These are phyloP conservation scores for Beta vulgaris DNA, from an alignment of 148 eudicot species.

Conservation along the genomic window DNA sequence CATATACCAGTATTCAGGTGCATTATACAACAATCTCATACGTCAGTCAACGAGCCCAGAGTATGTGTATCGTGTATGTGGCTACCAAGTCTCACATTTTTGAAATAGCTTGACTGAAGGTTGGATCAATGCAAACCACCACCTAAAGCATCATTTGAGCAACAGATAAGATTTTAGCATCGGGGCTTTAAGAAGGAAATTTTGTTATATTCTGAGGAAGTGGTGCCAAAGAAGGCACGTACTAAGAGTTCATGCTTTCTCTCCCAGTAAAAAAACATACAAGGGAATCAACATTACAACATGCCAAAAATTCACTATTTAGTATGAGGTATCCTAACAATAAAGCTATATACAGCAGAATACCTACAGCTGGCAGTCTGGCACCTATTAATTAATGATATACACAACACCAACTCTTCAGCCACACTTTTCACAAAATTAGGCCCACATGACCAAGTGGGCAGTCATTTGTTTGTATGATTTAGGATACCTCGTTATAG, in stretches of 20 bases:
- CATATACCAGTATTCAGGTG: neutral
- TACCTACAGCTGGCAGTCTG: neutral
- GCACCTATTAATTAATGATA: neutral
- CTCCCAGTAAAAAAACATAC: neutral
- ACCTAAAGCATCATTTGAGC: slow-evolving; percentile 53
- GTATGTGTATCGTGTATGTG: neutral
- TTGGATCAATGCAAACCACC: slow-evolving; percentile 80
- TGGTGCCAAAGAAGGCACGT: neutral
- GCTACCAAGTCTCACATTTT: slow-evolving; percentile 42
- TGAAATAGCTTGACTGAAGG: slow-evolving; percentile 47
- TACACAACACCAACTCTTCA: neutral
- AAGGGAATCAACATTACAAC: neutral
- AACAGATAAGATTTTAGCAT: slow-evolving; percentile 3
- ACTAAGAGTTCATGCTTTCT: neutral
- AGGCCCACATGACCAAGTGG: neutral
- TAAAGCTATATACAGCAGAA: neutral
- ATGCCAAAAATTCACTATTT: neutral
- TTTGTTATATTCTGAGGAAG: neutral
- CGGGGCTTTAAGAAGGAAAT: neutral
- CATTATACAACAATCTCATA: neutral
- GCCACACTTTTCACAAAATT: neutral
- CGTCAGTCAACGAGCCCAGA: no score
- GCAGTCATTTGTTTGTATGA: no score
- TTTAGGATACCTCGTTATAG: neutral
- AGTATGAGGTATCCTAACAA: neutral